phyloP scores from a whole-genome alignment of 805 yeast genomes.

The Scheffersomyces ergatensis region DNA sequence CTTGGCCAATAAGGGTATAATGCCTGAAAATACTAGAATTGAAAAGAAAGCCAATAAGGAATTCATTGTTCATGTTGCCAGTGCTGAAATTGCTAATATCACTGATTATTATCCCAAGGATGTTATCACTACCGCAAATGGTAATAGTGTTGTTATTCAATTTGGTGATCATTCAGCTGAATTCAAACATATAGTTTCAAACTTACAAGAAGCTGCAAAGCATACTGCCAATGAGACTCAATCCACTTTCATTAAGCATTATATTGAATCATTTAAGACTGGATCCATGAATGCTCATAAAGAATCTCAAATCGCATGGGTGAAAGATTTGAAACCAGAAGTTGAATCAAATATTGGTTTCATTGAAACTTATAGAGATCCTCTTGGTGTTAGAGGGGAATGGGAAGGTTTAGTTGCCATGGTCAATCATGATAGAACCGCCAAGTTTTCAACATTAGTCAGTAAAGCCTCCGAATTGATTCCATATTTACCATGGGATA shows the following conservation, averaged over 20 bases:
- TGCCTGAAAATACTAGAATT: conserved; percentile 81
- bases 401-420: conserved; percentile 92
- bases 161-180: conserved; percentile 80
- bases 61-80: conserved; percentile 68
- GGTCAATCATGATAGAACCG: conserved; percentile 85
- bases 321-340: conserved; percentile 76
- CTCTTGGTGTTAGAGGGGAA: conserved; percentile 88
- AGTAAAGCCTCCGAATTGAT: conserved; percentile 64
- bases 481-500: conserved; percentile 71
- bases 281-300: conserved; percentile 87
- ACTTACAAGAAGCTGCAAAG: conserved; percentile 55
- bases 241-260: conserved; percentile 59
- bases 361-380: conserved; percentile 91
- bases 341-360: conserved; percentile 79
- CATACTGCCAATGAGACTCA: conserved; percentile 76
- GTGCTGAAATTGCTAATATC: conserved; percentile 49
- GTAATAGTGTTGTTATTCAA: conserved; percentile 40
- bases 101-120: conserved; percentile 53
- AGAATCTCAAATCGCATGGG: conserved; percentile 83
- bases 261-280: conserved; percentile 67
- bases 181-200: conserved; percentile 56
- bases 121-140: conserved; percentile 35
- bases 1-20: conserved; percentile 57
- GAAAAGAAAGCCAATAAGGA: conserved; percentile 47
- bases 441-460: conserved; percentile 71